Base-by-base conservation (phyloP, 2,329 filamentous ascomycete genomes). In the Xylaria arbuscula region DNA sequence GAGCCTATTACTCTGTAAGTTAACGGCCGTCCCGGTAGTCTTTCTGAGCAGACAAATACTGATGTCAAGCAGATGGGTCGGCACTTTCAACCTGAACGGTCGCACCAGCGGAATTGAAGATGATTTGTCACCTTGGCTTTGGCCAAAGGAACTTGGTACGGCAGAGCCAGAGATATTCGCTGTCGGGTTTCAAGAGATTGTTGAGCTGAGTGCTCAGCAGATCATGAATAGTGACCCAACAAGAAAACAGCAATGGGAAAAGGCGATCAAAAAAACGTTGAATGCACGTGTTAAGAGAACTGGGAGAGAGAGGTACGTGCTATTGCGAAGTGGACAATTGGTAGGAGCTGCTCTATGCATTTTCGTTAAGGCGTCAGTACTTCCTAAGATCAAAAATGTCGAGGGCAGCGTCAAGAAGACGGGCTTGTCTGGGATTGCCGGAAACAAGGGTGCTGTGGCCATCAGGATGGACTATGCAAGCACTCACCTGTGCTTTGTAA, bases 141-240 rank as follows among this genome's bases (percentile, higher is more conserved):
- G 92, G 76, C 92, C 93, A 0, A 81, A 86, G 3, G 79, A 79
- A 47, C 76, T 86, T 10, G 86, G 88, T 5, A 79, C 88, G 3
- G 84, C 88, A 55, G 89, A 92, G 69, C 94, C 96, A 6, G 92
- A 95, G 67, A 92, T 99, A 45, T 90, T 97, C 60, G 94, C 92
- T 8, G 90, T 98, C 17, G 96, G 93, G 0, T 98, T 99, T 75
- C 96, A 99, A 78, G 96, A 99, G 80, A 98, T 99, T 70, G 96
- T 99, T n/a, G 93, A 97, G 77, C 84, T 99, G 55, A 98, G 93
- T 74, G 96, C 97, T 17, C 95, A 98, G 78, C 96, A 99, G 77
- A 98, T 99, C 76, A 98, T 99, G 94, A 97, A 97, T 72, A 98
- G 94, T 68, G 95, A 99, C 78, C 96, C 96, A 0, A 89, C 90